A percentile compares a stretch with the other conserved stretches of the same genome.
Conservation (phyloP, 2,329 filamentous ascomycete species). For the Paraphoma chrysanthemicola region DNA sequence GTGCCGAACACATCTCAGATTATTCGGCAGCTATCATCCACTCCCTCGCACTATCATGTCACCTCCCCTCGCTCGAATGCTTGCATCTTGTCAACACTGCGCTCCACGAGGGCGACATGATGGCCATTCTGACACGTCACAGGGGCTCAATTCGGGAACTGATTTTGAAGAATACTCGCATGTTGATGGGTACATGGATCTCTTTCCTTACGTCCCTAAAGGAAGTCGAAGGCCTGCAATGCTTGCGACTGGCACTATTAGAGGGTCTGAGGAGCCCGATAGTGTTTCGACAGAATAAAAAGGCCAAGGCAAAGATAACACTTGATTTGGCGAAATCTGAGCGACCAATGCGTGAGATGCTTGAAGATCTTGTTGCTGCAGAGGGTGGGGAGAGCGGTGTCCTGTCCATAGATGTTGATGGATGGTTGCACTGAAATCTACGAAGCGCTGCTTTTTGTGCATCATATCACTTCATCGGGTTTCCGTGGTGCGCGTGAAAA, state of each 20-base stretch:
- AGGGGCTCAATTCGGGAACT: slow-evolving; percentile 16
- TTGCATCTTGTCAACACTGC: slow-evolving; percentile 25
- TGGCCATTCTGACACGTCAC: slow-evolving; percentile 20
- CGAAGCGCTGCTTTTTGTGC: too few species aligned
- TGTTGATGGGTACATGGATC: slow-evolving; percentile 24
- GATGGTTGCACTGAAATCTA: too few species aligned
- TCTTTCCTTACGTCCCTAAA: slow-evolving; percentile 16
- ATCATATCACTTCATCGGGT: too few species aligned
- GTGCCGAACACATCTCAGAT: slow-evolving; percentile 9
- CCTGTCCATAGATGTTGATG: neutral
- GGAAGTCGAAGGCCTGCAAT: slow-evolving; percentile 1
- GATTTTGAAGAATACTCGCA: slow-evolving; percentile 14
- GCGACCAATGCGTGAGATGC: slow-evolving; percentile 8
- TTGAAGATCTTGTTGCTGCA: slow-evolving; percentile 13
- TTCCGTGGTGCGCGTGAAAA: too few species aligned
- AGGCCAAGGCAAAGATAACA: slow-evolving; percentile 5
- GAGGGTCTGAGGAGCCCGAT: slow-evolving; percentile 5
- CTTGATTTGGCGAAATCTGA: slow-evolving; percentile 5
- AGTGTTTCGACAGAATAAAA: neutral
- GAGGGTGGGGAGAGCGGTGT: neutral
- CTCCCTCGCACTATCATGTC: slow-evolving; percentile 17
- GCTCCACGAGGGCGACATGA: slow-evolving; percentile 21
- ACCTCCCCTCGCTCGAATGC: slow-evolving; percentile 13
- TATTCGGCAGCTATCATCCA: slow-evolving; percentile 25
- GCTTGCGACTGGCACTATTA: slow-evolving; percentile 9